Base-by-base conservation (phyloP, 108 stramenopile species). In the Cylindrotheca closterium region DNA sequence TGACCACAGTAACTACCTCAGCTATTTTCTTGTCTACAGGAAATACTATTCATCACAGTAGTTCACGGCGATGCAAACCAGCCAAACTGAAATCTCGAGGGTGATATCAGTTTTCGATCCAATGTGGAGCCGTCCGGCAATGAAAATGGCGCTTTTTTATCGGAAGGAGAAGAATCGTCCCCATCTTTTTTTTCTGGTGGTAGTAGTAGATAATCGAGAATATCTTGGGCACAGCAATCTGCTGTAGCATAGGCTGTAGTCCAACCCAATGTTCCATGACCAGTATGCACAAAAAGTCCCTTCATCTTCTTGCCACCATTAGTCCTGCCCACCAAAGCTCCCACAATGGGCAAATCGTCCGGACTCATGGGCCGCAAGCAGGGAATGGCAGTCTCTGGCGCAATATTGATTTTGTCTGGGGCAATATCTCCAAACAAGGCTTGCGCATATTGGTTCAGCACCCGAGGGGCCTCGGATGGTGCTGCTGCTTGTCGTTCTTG, bases 221-320 rank as follows among this genome's bases (percentile, higher is more conserved):
- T 30, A n/a, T 55, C 73, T 52, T 77, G 72, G 5, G 77, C 77
- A 27, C 78, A 51, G 71, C 80, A 81, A 26, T 78, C 71, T 28
- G 67, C 72, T 24, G 80, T 81, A 5, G 80, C 77, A 15, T 78
- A 49, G 28, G 58, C 63, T 51, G 75, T 33, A 1, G 80, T 81
- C 80, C 80, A 81, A 3, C 80, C 80, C n/a, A 81, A 46, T 47
- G 80, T 81, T 2, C 80, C 76, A 54, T 81, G 80, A 19, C 80
- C 80, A 17, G 63, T 75, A 56, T 81, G 80, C 27, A 81, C 2
- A 65, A 74, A 81, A 17, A 81, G 46, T 19, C 80, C 77, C 22
- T 73, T 73, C 17, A 17, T 18, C 22, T 74, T 55, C 12, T 62
- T 29, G n/a, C n/a, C n/a, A n/a, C n/a, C n/a, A n/a, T n/a, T n/a